Base-by-base conservation (phyloP, 2,329 filamentous ascomycete genomes). In the Ustulina deusta region DNA sequence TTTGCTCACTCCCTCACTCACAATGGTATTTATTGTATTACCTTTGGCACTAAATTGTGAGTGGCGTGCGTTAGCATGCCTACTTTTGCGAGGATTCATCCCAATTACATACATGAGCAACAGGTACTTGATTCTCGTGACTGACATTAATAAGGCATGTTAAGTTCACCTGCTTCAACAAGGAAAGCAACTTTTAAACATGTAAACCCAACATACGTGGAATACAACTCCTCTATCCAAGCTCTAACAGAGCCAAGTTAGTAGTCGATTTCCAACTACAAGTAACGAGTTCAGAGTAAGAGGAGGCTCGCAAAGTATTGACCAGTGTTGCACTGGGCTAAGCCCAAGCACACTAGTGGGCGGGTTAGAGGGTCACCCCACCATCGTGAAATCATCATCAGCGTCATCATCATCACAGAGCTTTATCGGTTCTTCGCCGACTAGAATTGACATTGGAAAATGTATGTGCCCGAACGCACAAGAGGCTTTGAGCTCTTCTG, bases 271-370 rank as follows among this genome's bases (percentile, higher is more conserved):
- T 25, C 44, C 10, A 25, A 25, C 20, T 22, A 49, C 17, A 3
- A 32, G 20, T 36, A 22, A 38, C 17, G 20, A 20, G 10, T 17
- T 55, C 25, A 15, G 11, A 38, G 22, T 42, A 25, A 42, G 11
- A 56, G 34, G 25, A 25, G 27, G 22, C 22, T 40, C 36, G 36
- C 54, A 56, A 29, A 56, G 22, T 56, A 36, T 17, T 55, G 52
- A 55, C 52, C 40, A 40, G 34, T 38, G 32, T 15, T 15, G 51
- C 32, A 22, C 51, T 36, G 32, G 38, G 32, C 51, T 54, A 38
- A 20, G 36, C 38, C 36, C 22, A 20, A 11, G 9, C 9, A 44
- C 40, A 20, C 40, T 44, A 34, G 17, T 32, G 15, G 22, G 17
- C 27, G 49, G 25, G 49, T 34, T 27, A 46, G 36, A 20, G 17